phyloP scores from a whole-genome alignment of 805 yeast species.

The Candida insectalens region DNA sequence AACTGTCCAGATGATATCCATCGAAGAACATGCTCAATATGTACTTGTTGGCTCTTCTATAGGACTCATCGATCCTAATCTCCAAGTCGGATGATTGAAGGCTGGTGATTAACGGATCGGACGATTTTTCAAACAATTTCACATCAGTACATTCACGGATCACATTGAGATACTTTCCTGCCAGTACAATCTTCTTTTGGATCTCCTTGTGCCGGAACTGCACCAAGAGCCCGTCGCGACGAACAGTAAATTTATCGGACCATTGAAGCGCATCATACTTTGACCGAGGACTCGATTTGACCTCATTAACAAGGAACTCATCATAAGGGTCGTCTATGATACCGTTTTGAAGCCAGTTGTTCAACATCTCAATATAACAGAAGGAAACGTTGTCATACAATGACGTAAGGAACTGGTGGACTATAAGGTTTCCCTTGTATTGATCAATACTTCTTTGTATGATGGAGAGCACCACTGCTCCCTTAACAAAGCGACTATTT shows the following conservation, averaged over 20 bases:
- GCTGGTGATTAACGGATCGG: constrained; percentile 8
- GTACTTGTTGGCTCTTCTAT: constrained; percentile 54
- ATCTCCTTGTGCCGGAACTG: constrained; percentile 46
- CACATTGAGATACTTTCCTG: constrained; percentile 81
- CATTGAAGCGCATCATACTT: constrained; percentile 47
- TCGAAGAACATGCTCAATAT: constrained; percentile 47
- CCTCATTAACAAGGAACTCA: constrained; percentile 67
- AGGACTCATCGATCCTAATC: constrained; percentile 49
- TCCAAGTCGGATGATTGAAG: constrained; percentile 31
- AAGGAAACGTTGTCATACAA: constrained; percentile 50
- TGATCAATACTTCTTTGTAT: constrained; percentile 48
- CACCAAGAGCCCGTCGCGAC: constrained; percentile 65
- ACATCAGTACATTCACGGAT: constrained; percentile 33
- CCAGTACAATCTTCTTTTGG: constrained; percentile 58
- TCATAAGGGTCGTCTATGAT: constrained; percentile 65
- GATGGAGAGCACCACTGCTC: constrained; percentile 62
- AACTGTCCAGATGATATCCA: constrained; percentile 44
- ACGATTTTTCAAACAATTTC: background rate
- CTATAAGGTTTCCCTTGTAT: constrained; percentile 56
- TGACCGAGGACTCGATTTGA: background rate
- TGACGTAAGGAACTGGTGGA: constrained; percentile 39
- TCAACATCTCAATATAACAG: constrained; percentile 59
- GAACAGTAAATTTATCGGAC: constrained; percentile 65
- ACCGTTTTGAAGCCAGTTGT: constrained; percentile 75
- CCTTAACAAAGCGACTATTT: constrained; percentile 52